Conservation (phyloP, 2,329 filamentous ascomycete genomes). For the Xylariaceae sp. region DNA sequence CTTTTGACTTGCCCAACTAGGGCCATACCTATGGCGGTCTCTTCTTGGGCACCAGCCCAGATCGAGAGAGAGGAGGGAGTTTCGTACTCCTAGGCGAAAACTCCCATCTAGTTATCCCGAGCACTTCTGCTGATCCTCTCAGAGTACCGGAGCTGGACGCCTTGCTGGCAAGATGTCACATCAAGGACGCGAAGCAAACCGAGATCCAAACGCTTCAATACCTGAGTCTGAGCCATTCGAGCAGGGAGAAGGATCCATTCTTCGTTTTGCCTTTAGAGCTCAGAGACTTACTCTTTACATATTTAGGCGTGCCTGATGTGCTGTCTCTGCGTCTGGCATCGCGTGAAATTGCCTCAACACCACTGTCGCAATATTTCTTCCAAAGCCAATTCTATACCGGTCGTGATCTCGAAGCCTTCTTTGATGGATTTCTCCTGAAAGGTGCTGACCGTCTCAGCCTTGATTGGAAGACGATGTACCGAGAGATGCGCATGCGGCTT, state of each 20-base stretch:
- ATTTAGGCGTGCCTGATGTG: constrained; percentile 11
- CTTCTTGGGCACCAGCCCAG: constrained; percentile 9
- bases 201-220: not conserved
- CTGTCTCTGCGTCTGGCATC: constrained; percentile 18
- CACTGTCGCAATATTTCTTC: constrained; percentile 20
- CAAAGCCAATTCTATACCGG: constrained; percentile 21
- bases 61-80: constrained; percentile 5
- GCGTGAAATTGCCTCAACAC: constrained; percentile 13
- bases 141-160: constrained; percentile 16
- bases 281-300: constrained; percentile 18
- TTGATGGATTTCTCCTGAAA: constrained; percentile 18
- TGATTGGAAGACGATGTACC: constrained; percentile 19
- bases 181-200: not conserved
- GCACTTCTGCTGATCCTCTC: constrained; percentile 18
- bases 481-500: constrained; percentile 9
- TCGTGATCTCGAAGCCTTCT: constrained; percentile 17
- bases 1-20: constrained; percentile 18
- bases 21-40: constrained; percentile 23
- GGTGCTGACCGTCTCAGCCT: constrained; percentile 7
- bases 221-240: not conserved
- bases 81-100: constrained; percentile 11
- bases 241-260: constrained; percentile 14
- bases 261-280: constrained; percentile 15
- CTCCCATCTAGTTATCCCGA: constrained; percentile 18
- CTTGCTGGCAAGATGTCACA: constrained; percentile 8